Percentiles rank a stretch among this genome's conserved stretches.
phyloP scores from a whole-genome alignment of 2,329 filamentous ascomycete species.

The Tolypocladium inflatum region DNA sequence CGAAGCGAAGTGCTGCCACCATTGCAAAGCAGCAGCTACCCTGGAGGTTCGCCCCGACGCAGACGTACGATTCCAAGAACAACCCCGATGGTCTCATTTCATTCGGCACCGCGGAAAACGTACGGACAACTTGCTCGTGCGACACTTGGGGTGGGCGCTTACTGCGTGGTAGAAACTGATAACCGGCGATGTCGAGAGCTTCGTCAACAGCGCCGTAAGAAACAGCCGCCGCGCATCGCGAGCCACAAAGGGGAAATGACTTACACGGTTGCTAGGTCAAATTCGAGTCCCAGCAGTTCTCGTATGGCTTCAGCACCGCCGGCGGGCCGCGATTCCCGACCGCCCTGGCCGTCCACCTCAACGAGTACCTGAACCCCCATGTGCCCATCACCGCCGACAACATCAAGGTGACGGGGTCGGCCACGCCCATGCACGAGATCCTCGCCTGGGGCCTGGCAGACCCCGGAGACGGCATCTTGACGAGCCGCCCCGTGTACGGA shows the following conservation, averaged over 20 bases:
- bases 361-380: conserved; percentile 24
- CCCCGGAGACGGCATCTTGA: conserved; percentile 27
- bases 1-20: conserved; percentile 14
- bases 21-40: conserved; percentile 15
- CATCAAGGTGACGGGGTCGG: conserved; percentile 23
- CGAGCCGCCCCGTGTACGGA: conserved; percentile 33
- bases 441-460: conserved; percentile 28
- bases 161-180: conserved; percentile 23
- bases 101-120: conserved; percentile 40
- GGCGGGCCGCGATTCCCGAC: conserved; percentile 23
- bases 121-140: not conserved
- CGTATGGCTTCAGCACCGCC: conserved; percentile 24
- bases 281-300: conserved; percentile 19
- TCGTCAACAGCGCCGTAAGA: conserved; percentile 22
- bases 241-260: not conserved
- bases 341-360: conserved; percentile 26
- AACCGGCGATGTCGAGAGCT: conserved; percentile 22
- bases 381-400: conserved; percentile 17
- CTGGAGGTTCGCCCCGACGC: conserved; percentile 22
- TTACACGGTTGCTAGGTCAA: conserved; percentile 10
- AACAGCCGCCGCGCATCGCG: not conserved
- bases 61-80: conserved; percentile 25
- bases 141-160: not conserved
- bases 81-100: conserved; percentile 34
- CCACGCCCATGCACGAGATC: conserved; percentile 29